A percentile compares a stretch with the other conserved stretches of the same genome.
phyloP scores from a whole-genome alignment of 257 asterid species.

The Capsicum pubescens region DNA sequence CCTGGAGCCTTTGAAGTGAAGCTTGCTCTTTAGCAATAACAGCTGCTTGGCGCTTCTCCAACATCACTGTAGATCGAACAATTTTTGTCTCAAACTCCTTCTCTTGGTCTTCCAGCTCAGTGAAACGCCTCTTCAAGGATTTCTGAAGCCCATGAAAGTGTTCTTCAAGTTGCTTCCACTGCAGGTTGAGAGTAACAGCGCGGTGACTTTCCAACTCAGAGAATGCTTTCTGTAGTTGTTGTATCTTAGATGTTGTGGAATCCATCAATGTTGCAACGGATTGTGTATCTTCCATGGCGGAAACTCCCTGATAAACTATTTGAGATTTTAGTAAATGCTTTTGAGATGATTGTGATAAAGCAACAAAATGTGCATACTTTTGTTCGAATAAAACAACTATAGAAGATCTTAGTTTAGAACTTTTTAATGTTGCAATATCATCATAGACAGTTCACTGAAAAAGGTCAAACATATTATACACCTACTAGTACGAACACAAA shows the following conservation, averaged over 20 bases:
- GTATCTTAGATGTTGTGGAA: conserved; percentile 83
- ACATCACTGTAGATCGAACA: conserved; percentile 58
- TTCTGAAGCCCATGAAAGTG: conserved; percentile 94
- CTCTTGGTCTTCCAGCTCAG: conserved; percentile 91
- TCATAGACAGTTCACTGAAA: background rate
- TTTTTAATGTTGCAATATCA: background rate
- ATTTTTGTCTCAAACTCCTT: conserved; percentile 80
- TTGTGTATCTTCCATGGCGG: conserved; percentile 71
- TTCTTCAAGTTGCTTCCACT: conserved; percentile 97
- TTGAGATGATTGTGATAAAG: conserved; percentile 3
- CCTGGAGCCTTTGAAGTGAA: conserved; percentile 87
- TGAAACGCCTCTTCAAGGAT: conserved; percentile 94
- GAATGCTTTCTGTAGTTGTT: conserved; percentile 90
- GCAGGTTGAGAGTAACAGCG: conserved; percentile 81
- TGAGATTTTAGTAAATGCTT: background rate
- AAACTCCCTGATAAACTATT: conserved; percentile 5
- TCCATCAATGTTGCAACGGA: conserved; percentile 70
- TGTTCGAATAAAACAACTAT: background rate
- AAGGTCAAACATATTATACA: conserved; percentile 3
- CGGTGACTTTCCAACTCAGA: conserved; percentile 97
- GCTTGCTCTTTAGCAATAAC: conserved; percentile 79
- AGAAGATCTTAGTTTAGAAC: background rate
- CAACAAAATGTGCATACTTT: background rate
- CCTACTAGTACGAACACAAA: background rate
- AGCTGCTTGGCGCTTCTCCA: conserved; percentile 84